Conservation (phyloP, 2,329 filamentous ascomycete species). For the Trichoderma gracile region DNA sequence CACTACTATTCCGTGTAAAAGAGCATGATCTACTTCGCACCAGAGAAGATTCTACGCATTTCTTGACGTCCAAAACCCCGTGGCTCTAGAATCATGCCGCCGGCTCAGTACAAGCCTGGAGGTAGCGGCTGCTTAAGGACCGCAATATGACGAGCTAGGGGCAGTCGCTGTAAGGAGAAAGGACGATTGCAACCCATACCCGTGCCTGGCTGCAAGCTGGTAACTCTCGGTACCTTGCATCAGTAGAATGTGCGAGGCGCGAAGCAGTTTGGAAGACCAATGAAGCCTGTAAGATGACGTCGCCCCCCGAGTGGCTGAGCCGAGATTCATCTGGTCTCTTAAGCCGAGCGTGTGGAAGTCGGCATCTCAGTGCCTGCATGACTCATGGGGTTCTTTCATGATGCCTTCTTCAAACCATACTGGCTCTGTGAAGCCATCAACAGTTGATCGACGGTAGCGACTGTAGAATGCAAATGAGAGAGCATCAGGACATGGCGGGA, state of each 20-base stretch:
- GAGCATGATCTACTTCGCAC: neutral
- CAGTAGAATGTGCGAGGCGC: neutral
- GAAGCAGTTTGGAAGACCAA: too few relatives aligned
- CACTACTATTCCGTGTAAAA: too few relatives aligned
- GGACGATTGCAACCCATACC: neutral
- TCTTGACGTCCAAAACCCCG: neutral
- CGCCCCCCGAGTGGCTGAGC: slow-evolving; percentile 19
- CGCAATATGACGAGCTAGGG: neutral
- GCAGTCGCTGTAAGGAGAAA: neutral
- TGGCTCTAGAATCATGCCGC: neutral
- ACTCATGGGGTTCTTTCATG: too few relatives aligned
- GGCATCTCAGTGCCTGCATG: too few relatives aligned
- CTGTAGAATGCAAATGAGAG: too few relatives aligned
- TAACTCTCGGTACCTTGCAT: neutral
- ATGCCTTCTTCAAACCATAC: neutral
- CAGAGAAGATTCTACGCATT: neutral
- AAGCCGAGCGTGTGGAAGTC: neutral
- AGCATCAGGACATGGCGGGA: neutral
- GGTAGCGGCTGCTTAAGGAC: too few relatives aligned
- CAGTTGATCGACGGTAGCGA: too few relatives aligned
- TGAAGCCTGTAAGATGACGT: slow-evolving; percentile 16
- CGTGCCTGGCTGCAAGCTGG: neutral
- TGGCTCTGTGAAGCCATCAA: too few relatives aligned
- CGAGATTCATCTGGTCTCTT: slow-evolving; percentile 5
- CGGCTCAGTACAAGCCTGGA: too few relatives aligned